Conservation (phyloP, 106 monocot genomes). For the Xerophyta viscosa region DNA sequence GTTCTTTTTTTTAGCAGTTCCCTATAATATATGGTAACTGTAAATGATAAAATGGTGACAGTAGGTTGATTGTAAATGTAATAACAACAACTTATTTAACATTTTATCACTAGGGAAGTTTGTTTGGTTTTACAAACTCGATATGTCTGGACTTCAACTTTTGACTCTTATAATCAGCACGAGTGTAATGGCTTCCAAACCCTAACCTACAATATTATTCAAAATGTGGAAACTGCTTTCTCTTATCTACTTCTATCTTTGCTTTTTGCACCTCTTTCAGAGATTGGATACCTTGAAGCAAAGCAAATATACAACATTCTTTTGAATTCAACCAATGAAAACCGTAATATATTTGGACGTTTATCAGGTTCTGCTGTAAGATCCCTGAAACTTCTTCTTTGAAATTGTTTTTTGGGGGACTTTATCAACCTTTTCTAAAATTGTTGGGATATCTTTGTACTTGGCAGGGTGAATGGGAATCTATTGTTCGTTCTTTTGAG, state of each 20-base stretch:
- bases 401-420: neutral
- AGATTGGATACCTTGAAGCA: constrained; percentile 63
- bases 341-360: constrained; percentile 94
- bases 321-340: constrained; percentile 62
- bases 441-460: neutral
- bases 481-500: constrained; percentile 70
- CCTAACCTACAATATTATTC: no score
- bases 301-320: constrained; percentile 67
- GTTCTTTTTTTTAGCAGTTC: no score
- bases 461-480: constrained; percentile 89
- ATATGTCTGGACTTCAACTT: no score
- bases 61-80: no score
- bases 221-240: no score
- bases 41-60: no score
- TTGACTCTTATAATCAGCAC: no score
- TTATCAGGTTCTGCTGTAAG: constrained; percentile 91
- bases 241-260: neutral
- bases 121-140: no score
- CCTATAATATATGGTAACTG: no score
- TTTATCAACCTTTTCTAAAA: constrained; percentile 1
- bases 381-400: neutral
- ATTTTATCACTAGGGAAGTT: no score
- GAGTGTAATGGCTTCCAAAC: no score
- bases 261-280: constrained; percentile 23
- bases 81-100: no score